phyloP scores from a whole-genome alignment of 257 asterid genomes.

The Oldenlandia corymbosa region DNA sequence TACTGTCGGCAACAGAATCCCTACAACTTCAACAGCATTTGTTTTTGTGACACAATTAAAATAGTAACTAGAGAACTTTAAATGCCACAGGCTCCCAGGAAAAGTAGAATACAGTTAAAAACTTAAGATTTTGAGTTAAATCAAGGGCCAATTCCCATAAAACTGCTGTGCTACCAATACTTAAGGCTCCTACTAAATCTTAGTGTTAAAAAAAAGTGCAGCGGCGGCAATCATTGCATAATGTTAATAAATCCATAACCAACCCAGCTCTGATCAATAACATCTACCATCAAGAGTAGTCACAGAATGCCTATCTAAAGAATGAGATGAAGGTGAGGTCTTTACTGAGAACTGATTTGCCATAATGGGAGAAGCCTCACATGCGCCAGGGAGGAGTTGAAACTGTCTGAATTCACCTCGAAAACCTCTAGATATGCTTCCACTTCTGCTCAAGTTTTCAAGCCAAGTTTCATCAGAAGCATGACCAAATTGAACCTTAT shows the following conservation, averaged over 20 bases:
- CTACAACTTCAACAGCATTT: background rate
- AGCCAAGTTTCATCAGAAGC: conserved; percentile 5
- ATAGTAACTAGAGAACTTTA: background rate
- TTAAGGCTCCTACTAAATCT: background rate
- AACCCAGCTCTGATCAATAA: too few species aligned
- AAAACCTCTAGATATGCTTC: conserved; percentile 98
- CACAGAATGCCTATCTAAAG: background rate
- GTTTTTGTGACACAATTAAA: background rate
- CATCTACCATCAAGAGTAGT: background rate
- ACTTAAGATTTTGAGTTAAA: too few species aligned
- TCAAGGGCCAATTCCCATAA: too few species aligned
- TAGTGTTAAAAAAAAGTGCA: background rate
- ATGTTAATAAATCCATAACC: background rate
- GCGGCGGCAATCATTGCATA: background rate
- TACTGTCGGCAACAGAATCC: background rate
- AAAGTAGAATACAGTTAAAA: background rate
- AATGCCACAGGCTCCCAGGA: background rate
- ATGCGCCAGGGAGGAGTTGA: conserved; percentile 92
- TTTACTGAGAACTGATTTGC: conserved; percentile 97
- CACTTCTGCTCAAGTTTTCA: conserved; percentile 62
- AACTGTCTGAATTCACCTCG: conserved; percentile 94
- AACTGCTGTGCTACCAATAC: background rate
- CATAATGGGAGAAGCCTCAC: conserved; percentile 94
- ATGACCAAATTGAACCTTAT: background rate
- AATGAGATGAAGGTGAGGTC: conserved; percentile 16